These are phyloP conservation scores for Corrigiola litoralis DNA, from an alignment of 179 eudicot species.

Conservation along the genomic window DNA sequence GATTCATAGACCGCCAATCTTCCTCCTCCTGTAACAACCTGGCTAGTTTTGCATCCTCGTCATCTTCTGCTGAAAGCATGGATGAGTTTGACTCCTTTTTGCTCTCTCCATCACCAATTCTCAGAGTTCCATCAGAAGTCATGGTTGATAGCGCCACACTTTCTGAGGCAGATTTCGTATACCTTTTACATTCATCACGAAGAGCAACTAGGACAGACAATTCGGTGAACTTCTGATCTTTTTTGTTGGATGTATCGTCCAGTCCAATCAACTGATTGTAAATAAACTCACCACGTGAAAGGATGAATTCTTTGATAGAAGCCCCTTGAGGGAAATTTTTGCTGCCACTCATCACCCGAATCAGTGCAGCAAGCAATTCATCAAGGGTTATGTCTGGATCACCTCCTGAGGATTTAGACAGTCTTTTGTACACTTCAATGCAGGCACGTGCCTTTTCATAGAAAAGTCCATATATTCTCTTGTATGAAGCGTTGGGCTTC, in stretches of 20 bases:
- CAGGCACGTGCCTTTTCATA: slow-evolving; percentile 79
- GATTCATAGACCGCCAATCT: slow-evolving; percentile 68
- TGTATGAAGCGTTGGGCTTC: slow-evolving; percentile 61
- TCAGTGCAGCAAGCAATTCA: slow-evolving; percentile 72
- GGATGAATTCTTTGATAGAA: slow-evolving; percentile 69
- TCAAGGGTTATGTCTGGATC: slow-evolving; percentile 64
- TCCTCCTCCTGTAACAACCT: slow-evolving; percentile 85
- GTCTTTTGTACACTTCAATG: slow-evolving; percentile 67
- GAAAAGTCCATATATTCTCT: slow-evolving; percentile 65
- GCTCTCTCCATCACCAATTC: slow-evolving; percentile 38
- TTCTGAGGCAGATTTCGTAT: slow-evolving; percentile 23
- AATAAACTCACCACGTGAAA: slow-evolving; percentile 86
- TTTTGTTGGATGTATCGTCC: slow-evolving; percentile 64
- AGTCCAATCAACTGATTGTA: slow-evolving; percentile 84
- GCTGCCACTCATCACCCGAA: slow-evolving; percentile 73
- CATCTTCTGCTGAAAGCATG: slow-evolving; percentile 39
- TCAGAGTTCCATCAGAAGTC: slow-evolving; percentile 38
- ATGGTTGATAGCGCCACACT: slow-evolving; percentile 13
- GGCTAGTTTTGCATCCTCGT: slow-evolving; percentile 73
- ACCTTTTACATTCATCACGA: slow-evolving; percentile 55
- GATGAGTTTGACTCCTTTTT: slow-evolving; percentile 20
- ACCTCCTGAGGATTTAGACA: slow-evolving; percentile 80
- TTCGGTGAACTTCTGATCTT: slow-evolving; percentile 47
- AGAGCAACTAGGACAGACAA: slow-evolving; percentile 67
- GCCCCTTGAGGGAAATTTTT: slow-evolving; percentile 60